phyloP scores from a whole-genome alignment of 306 rosid genomes.

The Cucurbita maxima region DNA sequence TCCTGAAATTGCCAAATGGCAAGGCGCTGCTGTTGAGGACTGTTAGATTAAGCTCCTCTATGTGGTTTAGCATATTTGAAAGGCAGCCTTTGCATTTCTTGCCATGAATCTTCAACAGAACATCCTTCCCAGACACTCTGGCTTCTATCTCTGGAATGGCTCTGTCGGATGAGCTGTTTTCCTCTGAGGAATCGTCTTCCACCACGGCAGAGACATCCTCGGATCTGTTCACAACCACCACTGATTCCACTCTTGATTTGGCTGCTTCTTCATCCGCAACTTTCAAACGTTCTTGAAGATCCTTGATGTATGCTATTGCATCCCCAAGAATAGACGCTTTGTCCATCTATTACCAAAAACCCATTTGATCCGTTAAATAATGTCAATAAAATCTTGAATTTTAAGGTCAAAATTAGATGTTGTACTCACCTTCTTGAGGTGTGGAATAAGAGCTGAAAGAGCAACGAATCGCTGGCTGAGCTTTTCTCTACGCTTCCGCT shows the following conservation, averaged over 20 bases:
- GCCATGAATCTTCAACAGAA: background rate
- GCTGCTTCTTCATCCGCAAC: slow-evolving; percentile 37
- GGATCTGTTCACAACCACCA: background rate
- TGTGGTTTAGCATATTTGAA: slow-evolving; percentile 24
- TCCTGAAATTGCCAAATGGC: slow-evolving; percentile 31
- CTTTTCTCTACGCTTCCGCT: slow-evolving; percentile 64
- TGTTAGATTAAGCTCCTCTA: slow-evolving; percentile 33
- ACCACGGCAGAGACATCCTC: background rate
- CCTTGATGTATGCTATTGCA: slow-evolving; percentile 50
- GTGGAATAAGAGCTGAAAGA: slow-evolving; percentile 64
- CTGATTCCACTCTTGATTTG: slow-evolving; percentile 24
- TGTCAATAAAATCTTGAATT: no score
- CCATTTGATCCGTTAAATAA: background rate
- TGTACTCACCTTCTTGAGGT: slow-evolving; percentile 46
- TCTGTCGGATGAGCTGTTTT: background rate
- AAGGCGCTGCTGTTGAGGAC: slow-evolving; percentile 28
- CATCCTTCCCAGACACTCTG: slow-evolving; percentile 6
- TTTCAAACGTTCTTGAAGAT: slow-evolving; percentile 40
- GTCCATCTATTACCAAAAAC: slow-evolving; percentile 36
- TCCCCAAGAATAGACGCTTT: slow-evolving; percentile 82
- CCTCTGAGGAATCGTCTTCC: background rate
- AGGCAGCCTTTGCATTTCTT: slow-evolving; percentile 6
- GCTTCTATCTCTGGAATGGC: slow-evolving; percentile 7
- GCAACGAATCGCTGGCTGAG: slow-evolving; percentile 69
- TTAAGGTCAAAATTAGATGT: no score